These are phyloP conservation scores for Suillus americanus DNA, from an alignment of 768 basidiomycete genomes.

Conservation along the genomic window DNA sequence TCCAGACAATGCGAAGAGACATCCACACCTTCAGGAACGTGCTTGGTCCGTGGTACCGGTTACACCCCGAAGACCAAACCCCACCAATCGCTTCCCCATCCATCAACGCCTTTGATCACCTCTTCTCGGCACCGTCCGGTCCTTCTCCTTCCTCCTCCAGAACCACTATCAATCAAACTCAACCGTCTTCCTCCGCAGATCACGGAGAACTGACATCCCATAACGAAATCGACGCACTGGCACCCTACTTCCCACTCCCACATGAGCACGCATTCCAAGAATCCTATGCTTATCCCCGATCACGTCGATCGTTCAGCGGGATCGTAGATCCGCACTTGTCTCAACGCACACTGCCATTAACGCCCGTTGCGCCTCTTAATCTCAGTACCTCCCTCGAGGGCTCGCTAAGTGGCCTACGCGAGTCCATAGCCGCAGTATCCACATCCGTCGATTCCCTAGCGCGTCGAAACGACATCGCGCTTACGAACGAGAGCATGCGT, in stretches of 20 bases:
- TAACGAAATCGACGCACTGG: constrained; percentile 26
- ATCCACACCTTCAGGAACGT: constrained; percentile 52
- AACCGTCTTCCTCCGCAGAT: constrained; percentile 15
- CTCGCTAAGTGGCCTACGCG: constrained; percentile 56
- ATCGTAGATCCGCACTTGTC: constrained; percentile 23
- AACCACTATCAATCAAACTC: constrained; percentile 13
- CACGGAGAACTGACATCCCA: constrained; percentile 12
- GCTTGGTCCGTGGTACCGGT: constrained; percentile 65
- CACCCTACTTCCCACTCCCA: constrained; percentile 21
- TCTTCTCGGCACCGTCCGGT: constrained; percentile 14
- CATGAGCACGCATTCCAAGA: constrained; percentile 16
- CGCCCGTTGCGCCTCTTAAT: constrained; percentile 59
- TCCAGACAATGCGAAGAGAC: constrained; percentile 55
- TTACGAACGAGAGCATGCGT: constrained; percentile 70
- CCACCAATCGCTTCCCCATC: constrained; percentile 13
- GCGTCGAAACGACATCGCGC: constrained; percentile 61
- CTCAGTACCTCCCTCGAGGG: constrained; percentile 62
- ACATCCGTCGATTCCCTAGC: constrained; percentile 59
- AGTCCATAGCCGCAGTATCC: constrained; percentile 60
- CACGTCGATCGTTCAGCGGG: constrained; percentile 17
- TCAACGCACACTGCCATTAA: constrained; percentile 29
- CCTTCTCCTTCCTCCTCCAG: constrained; percentile 18
- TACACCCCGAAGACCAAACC: constrained; percentile 29
- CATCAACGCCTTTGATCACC: constrained; percentile 9
- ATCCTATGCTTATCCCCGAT: constrained; percentile 14